A percentile compares a stretch with the other conserved stretches of the same genome.
These are phyloP conservation scores for Rhodosporidiobolus odoratus DNA, from an alignment of 768 basidiomycete species.

Conservation along the genomic window DNA sequence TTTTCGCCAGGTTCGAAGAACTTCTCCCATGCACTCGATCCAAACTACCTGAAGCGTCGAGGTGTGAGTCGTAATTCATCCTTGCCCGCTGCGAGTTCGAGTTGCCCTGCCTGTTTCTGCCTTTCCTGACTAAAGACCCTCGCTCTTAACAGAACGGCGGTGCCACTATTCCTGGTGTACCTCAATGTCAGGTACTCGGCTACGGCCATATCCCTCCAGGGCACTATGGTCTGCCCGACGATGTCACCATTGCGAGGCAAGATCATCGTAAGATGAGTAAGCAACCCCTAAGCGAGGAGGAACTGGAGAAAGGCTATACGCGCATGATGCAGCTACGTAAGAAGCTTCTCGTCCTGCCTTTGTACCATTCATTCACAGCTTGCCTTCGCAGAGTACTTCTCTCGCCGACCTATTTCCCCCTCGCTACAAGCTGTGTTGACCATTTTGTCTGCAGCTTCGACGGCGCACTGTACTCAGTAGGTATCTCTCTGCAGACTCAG, in stretches of 20 bases:
- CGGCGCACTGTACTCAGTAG: conserved; percentile 6
- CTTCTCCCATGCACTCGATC: conserved; percentile 18
- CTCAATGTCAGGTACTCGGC: conserved; percentile 14
- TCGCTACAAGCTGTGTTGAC: background rate
- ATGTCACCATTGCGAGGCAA: background rate
- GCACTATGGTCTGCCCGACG: conserved; percentile 15
- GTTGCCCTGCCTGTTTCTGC: background rate
- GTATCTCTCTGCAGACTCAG: no score
- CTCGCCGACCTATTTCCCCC: background rate
- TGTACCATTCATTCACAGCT: background rate
- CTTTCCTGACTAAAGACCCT: background rate
- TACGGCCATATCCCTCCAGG: background rate
- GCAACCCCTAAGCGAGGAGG: background rate
- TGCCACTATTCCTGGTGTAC: conserved; percentile 8
- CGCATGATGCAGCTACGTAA: conserved; percentile 8
- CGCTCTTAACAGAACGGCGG: background rate
- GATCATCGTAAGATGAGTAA: conserved; percentile 9
- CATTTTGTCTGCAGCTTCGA: background rate
- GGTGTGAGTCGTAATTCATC: background rate
- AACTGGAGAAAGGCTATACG: conserved; percentile 3
- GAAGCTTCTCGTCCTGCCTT: background rate
- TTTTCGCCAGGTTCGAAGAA: conserved; percentile 11
- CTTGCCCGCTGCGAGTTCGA: background rate
- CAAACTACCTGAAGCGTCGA: conserved; percentile 8
- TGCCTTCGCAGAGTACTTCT: no score